phyloP scores from a whole-genome alignment of 164 flowering plant genomes.

The Paratinospora sagittata region DNA sequence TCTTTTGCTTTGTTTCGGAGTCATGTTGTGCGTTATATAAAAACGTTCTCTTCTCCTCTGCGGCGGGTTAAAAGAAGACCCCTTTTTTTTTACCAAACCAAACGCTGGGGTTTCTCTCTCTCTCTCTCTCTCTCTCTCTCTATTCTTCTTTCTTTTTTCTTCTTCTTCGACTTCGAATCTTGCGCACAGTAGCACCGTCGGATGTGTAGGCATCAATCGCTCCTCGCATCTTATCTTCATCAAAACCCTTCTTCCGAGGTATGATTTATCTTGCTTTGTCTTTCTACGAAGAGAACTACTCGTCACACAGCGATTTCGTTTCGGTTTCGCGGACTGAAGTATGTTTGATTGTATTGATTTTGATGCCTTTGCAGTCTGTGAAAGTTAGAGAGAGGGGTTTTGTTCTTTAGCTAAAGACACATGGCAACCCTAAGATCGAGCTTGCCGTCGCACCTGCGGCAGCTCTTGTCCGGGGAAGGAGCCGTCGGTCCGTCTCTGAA shows the following conservation, averaged over 20 bases:
- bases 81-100: constrained; percentile 13
- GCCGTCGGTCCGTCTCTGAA: constrained; percentile 60
- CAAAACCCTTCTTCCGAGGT: constrained; percentile 9
- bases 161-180: constrained; percentile 11
- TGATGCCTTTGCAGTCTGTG: constrained; percentile 5
- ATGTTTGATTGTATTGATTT: constrained; percentile 7
- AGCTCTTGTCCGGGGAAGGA: constrained; percentile 71
- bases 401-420: constrained; percentile 11
- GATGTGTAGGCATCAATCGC: constrained; percentile 30
- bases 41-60: background rate
- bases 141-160: background rate
- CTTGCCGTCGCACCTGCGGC: constrained; percentile 78
- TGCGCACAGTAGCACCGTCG: constrained; percentile 15
- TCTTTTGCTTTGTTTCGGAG: background rate
- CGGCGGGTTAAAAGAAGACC: background rate
- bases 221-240: constrained; percentile 8
- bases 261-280: constrained; percentile 6
- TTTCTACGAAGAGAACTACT: background rate
- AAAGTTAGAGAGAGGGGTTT: constrained; percentile 21
- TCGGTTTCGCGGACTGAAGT: background rate
- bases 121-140: no score
- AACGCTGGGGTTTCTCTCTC: constrained; percentile 25
- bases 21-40: background rate
- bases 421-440: constrained; percentile 72
- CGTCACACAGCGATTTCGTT: no score